Conservation (phyloP, 1,139 yeast genomes). For the Sugiyamaella japonica region DNA sequence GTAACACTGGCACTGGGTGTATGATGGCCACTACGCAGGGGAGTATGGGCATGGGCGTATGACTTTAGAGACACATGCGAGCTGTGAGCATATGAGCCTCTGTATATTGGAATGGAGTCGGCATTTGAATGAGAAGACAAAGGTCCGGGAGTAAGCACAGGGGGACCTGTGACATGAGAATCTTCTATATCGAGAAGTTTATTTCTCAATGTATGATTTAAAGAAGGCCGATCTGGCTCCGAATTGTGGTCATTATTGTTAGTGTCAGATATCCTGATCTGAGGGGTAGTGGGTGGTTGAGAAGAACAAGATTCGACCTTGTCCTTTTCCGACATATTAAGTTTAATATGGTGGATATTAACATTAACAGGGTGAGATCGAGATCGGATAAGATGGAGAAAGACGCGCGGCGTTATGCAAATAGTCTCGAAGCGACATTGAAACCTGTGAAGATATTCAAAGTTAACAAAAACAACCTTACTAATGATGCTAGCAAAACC, state of each 20-base stretch:
- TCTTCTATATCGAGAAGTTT: constrained; percentile 12
- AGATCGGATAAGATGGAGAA: neutral
- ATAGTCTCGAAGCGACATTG: neutral
- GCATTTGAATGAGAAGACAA: constrained; percentile 9
- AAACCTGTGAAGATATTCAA: neutral
- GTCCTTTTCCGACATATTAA: neutral
- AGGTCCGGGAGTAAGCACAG: neutral
- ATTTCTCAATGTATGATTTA: neutral
- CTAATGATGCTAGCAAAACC: too few relatives aligned
- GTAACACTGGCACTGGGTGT: neutral
- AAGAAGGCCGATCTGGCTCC: neutral
- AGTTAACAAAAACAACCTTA: too few relatives aligned
- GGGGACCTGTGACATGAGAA: neutral
- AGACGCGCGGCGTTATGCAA: neutral
- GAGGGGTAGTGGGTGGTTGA: neutral
- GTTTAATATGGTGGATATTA: neutral
- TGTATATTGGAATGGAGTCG: constrained; percentile 25
- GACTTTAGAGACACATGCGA: constrained; percentile 18
- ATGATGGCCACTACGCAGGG: neutral
- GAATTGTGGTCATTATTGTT: neutral
- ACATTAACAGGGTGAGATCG: too few relatives aligned
- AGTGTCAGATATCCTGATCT: neutral
- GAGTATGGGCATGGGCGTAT: constrained; percentile 1
- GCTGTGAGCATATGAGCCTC: constrained; percentile 28
- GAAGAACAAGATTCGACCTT: neutral